Evolutionary conservation across 139 green algal species (phyloP), one percentile per base, ranked within the genome.

Genomic region (Dunaliella sp.): DNA sequence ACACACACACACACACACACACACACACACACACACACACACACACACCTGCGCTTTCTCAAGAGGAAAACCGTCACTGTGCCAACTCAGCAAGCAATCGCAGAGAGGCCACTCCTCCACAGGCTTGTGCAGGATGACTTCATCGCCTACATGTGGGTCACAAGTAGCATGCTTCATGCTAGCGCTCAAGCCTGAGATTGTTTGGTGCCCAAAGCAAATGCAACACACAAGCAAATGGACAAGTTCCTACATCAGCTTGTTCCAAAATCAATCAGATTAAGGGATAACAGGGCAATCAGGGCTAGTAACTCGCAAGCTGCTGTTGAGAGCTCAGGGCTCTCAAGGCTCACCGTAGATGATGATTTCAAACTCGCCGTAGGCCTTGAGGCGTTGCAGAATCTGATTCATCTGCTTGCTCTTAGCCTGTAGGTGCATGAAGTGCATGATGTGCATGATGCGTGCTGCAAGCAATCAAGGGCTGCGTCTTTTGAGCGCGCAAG

Each of bases 51-150:
- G 86, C 7, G 93, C 97, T 93, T 99, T 99, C 25, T 91, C 83
- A 22, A 99, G 88, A 0, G 97, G 97, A 78, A 99, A 99, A n/a
- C 96, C 95, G 7, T 97, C 93, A 38, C 91, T 97, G 92, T 98
- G 95, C 95, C 98, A 99, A 36, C 93, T 95, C 77, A 99, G 94
- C 80, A 99, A 87, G 81, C 91, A 95, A 59, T 99, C 94, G 34
- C 92, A 95, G 24, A 92, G 59, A 0, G 98, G 98, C 98, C 98
- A 99, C 36, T 97, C 91, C 33, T 98, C 94, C 2, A 98, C 88
- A 0, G 94, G 90, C 84, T 95, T 85, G 38, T 98, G 90, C 58
- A 98, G 81, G 74, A 99, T 98, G 58, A 90, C 78, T 26, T 90
- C 83, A 75, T 89, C 83, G 34, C 58, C 73, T 81, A 35, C 80